Conservation (phyloP, 1,284 basidiomycete genomes). For the Pyrrhoderma noxium region DNA sequence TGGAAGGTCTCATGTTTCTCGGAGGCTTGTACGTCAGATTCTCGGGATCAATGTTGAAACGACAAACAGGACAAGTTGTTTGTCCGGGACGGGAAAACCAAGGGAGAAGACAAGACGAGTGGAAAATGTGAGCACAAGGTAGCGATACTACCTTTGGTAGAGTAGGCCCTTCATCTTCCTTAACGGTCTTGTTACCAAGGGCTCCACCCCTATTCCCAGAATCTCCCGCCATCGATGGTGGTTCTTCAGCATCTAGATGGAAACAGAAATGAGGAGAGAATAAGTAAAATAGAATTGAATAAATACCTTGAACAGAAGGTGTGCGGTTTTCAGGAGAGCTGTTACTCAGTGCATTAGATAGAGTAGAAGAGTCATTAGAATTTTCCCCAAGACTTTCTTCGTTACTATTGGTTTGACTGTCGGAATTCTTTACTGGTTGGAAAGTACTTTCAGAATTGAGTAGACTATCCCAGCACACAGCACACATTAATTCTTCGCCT, state of each 20-base stretch:
- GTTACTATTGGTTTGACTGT: background rate
- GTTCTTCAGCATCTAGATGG: background rate
- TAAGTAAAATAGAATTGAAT: background rate
- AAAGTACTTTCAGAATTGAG: constrained; percentile 41
- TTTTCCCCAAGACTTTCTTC: too few species aligned
- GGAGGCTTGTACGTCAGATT: constrained; percentile 52
- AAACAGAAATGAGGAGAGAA: background rate
- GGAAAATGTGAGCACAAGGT: constrained; percentile 74
- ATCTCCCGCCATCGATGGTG: constrained; percentile 4
- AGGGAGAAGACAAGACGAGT: constrained; percentile 64
- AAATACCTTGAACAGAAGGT: constrained; percentile 1
- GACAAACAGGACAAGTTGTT: constrained; percentile 73
- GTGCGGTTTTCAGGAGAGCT: background rate
- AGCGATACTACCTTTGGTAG: constrained; percentile 48
- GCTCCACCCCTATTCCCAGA: constrained; percentile 24
- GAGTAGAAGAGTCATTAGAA: too few species aligned
- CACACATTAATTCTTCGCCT: constrained; percentile 47
- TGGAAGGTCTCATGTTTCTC: too few species aligned
- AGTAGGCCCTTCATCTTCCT: constrained; percentile 4
- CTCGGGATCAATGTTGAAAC: constrained; percentile 74
- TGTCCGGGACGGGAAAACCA: constrained; percentile 72
- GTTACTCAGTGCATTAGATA: background rate
- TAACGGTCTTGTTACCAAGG: constrained; percentile 7
- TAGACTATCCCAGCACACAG: constrained; percentile 67
- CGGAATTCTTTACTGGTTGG: background rate